Conservation (phyloP, 78 protist species). For the Bodo saltans region DNA sequence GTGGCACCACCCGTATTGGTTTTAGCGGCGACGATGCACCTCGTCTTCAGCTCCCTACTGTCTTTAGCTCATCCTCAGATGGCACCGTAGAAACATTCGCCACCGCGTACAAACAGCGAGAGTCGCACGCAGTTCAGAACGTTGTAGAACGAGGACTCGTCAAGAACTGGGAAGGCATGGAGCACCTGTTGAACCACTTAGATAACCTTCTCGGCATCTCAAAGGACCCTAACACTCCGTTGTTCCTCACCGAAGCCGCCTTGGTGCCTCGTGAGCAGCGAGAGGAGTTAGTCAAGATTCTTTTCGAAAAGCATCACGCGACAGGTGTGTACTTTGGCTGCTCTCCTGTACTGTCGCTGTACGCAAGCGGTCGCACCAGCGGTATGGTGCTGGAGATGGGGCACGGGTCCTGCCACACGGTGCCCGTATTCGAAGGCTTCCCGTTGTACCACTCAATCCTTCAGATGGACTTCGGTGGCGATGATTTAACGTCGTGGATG, state of each 20-base stretch:
- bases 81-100: slow-evolving; percentile 23
- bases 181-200: slow-evolving; percentile 47
- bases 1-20: slow-evolving; percentile 48
- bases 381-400: slow-evolving; percentile 33
- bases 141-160: slow-evolving; percentile 41
- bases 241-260: slow-evolving; percentile 47
- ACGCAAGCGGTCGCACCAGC: slow-evolving; percentile 5
- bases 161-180: slow-evolving; percentile 33
- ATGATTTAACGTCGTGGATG: not conserved
- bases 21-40: slow-evolving; percentile 51
- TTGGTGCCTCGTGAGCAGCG: slow-evolving; percentile 27
- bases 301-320: slow-evolving; percentile 6
- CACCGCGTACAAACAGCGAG: slow-evolving; percentile 37
- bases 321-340: not conserved
- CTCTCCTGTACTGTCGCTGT: slow-evolving; percentile 13
- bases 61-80: not conserved
- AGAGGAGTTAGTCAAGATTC: not conserved
- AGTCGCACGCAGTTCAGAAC: not conserved
- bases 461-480: slow-evolving; percentile 18
- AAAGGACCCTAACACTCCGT: slow-evolving; percentile 33
- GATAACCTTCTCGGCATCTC: slow-evolving; percentile 26
- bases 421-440: slow-evolving; percentile 28
- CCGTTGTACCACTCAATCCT: slow-evolving; percentile 19
- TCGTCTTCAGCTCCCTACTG: slow-evolving; percentile 3
- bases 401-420: slow-evolving; percentile 24